Evolutionary conservation across 164 flowering plant species (phyloP), one percentile per base, ranked within the genome.

Genomic region (Vitis cinerea): DNA sequence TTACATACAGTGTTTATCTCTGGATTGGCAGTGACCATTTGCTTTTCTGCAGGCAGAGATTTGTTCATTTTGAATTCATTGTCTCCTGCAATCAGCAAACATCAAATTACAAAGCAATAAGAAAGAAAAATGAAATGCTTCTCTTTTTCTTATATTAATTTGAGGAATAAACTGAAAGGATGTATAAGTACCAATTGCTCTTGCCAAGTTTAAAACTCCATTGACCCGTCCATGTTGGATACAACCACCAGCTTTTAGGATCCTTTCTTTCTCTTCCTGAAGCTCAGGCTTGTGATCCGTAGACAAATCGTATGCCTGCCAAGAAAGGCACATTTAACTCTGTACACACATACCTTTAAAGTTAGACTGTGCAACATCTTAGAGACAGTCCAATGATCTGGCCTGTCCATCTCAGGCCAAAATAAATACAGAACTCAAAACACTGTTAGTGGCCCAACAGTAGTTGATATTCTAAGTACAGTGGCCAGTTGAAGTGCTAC

Each of bases 241-340:
- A 76, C 85, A 93, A 57, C 97, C 99, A 70, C 99, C 99, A 69
- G 95, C 99, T 75, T 86, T 89, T 59, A 88, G 66, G 49, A 96
- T 96, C 72, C 98, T 85, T 5, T 96, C 98, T 77, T 75, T 93
- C 85, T 93, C 99, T 70, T 74, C 80, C 81, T 90, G 98, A 67
- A 93, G 90, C 13, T 90, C 95, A 59, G 99, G 99, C 80, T 96
- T 96, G 79, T 96, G 98, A 81, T 96, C 99, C 77, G 84, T 88
- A 60, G 98, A 96, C 75, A 96, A 72, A 81, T 90, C 90, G 78
- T 85, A 85, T 71, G 99, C 98, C 99, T 92, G 90, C 75, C 76
- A 19, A 70, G 69, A 55, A 52, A 52, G 29, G 16, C 13, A 17
- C 59, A 59, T 48, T 15, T 44, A 61, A 47, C 9, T 59, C 17